Conservation (phyloP, 2,329 filamentous ascomycete genomes). For the Cordyceps cateniannulata region DNA sequence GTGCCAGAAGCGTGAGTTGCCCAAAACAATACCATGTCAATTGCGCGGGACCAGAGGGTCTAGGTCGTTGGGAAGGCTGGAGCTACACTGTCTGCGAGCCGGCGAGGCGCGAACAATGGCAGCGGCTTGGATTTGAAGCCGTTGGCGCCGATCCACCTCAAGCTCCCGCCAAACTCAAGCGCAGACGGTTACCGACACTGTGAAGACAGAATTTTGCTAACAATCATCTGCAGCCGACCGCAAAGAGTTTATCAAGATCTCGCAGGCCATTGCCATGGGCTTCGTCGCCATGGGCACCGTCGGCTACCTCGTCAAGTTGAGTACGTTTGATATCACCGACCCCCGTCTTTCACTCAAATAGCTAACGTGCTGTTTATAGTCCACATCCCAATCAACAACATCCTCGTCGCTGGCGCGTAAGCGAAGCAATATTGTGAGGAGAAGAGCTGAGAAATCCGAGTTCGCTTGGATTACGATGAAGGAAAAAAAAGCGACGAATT, state of each 20-base stretch:
- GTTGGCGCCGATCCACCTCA: not conserved
- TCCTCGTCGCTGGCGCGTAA: conserved; percentile 61
- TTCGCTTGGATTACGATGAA: not conserved
- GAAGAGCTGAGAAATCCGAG: not conserved
- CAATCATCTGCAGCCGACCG: conserved; percentile 28
- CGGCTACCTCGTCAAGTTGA: conserved; percentile 65
- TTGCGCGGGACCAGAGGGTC: no score
- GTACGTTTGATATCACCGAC: conserved; percentile 33
- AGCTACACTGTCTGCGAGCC: no score
- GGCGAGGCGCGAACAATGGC: not conserved
- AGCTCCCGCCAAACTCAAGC: not conserved
- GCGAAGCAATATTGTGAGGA: not conserved
- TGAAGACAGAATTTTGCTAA: not conserved
- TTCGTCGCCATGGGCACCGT: conserved; percentile 67
- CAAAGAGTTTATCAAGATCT: conserved; percentile 38
- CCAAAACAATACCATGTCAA: no score
- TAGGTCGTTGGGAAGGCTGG: no score
- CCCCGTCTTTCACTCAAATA: not conserved
- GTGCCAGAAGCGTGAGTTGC: conserved; percentile 53
- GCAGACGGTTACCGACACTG: no score
- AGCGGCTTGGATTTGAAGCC: not conserved
- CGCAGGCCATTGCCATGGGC: conserved; percentile 59
- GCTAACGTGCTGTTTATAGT: conserved; percentile 31
- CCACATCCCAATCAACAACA: conserved; percentile 65
- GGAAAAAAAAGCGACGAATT: not conserved